Evolutionary conservation across 495 filamentous ascomycete genomes (phyloP).

Genomic region (Penicillium robsamsonii): DNA sequence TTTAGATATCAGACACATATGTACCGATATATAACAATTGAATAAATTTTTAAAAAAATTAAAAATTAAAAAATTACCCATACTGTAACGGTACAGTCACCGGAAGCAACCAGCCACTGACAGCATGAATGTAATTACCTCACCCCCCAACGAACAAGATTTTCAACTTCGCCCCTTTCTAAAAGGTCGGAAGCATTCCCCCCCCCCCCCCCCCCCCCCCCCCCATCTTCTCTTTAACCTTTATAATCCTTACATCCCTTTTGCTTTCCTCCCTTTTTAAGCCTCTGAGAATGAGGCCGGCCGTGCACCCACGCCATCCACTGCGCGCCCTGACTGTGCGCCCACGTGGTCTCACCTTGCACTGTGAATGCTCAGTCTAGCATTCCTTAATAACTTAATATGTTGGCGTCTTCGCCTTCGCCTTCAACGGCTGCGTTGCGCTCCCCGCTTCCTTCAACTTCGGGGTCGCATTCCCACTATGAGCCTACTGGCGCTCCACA

Average conservation of each 20-base stretch:
- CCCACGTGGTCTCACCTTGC: constrained; percentile 46
- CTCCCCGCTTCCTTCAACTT: constrained; percentile 27
- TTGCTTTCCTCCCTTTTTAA: constrained; percentile 4
- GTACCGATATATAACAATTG: no score
- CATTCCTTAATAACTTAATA: constrained; percentile 21
- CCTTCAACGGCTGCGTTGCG: constrained; percentile 42
- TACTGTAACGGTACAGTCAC: constrained; percentile 9
- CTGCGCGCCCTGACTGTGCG: constrained; percentile 42
- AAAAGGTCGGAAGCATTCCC: not conserved
- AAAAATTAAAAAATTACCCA: not conserved
- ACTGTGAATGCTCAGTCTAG: constrained; percentile 20
- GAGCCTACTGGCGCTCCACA: constrained; percentile 35
- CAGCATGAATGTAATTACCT: constrained; percentile 8
- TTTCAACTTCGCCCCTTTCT: constrained; percentile 6
- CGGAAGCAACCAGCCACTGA: not conserved
- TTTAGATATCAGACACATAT: no score
- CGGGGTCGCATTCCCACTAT: constrained; percentile 33
- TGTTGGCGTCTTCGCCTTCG: constrained; percentile 52
- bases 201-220: no score
- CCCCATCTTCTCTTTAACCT: constrained; percentile 9
- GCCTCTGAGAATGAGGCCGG: constrained; percentile 30
- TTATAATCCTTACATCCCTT: not conserved
- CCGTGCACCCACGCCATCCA: constrained; percentile 29
- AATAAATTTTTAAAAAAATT: not conserved
- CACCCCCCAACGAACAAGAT: constrained; percentile 10